Evolutionary conservation across 192 early-diverging fungal species (phyloP), one percentile per base, ranked within the genome.

Genomic region (Coemansia interrupta): DNA sequence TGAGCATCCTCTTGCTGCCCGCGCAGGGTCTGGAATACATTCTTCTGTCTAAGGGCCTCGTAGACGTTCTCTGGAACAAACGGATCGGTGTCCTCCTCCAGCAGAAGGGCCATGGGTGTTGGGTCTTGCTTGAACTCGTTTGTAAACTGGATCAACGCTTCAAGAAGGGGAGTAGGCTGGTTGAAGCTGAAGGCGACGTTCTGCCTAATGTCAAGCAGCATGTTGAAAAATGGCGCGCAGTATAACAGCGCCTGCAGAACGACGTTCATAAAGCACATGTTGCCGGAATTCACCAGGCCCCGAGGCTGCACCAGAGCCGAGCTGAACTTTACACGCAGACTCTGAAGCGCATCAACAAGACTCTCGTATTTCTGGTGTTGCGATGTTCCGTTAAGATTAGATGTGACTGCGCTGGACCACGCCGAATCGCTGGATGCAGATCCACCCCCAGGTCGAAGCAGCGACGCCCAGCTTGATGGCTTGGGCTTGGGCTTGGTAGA

Each of bases 261-360:
- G 39, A 89, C 91, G 68, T 98, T 99, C 90, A 98, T 92, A 66
- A 94, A 99, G 77, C 97, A 99, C 82, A 89, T 95, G 74, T 99
- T 99, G 28, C 95, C 96, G 48, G 84, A 90, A 71, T 99, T 99
- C 51, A 95, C 85, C 38, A 99, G 83, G 2, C 97, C 97, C 24
- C 96, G 86, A 13, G 96, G 95, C 56, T 87, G 83, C 32, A 90
- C 66, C 26, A 83, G 58, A n/a, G 72, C 56, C 38, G 68, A 29
- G 44, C 39, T 59, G 23, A 72, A 63, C 8, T 39, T 52, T 2
- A 78, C 62, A 15, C 23, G 10, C 66, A 65, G 62, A 51, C 59
- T 55, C 10, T 59, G 51, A 3, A 78, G 63, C 20, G 70, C 70
- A 12, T 78, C 70, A 19, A 65, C 65, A 11, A 78, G 66, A 15